Percentiles rank a stretch among this genome's conserved stretches.
These are phyloP conservation scores for Phaseolus coccineus DNA, from an alignment of 331 rosid genomes.

Conservation along the genomic window DNA sequence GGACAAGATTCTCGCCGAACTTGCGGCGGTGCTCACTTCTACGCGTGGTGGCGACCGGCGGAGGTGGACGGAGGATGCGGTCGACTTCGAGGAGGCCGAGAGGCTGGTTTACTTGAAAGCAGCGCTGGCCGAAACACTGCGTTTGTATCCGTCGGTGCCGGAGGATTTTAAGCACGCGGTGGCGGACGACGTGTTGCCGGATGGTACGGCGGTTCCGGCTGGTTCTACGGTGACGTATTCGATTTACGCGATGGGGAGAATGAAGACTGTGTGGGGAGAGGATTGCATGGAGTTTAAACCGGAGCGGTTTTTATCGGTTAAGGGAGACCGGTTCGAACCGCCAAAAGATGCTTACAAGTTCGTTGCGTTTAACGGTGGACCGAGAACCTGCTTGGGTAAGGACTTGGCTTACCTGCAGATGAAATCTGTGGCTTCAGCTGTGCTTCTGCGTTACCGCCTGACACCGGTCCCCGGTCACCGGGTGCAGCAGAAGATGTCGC, in stretches of 20 bases:
- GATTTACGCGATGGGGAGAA: conserved; percentile 84
- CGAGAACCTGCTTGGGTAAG: conserved; percentile 94
- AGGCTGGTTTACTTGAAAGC: conserved; percentile 80
- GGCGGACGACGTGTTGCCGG: conserved; percentile 79
- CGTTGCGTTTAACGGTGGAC: conserved; percentile 94
- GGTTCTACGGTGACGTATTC: conserved; percentile 96
- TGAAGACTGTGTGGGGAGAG: conserved; percentile 94
- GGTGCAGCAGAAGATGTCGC: conserved; percentile 93
- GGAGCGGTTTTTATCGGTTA: conserved; percentile 77
- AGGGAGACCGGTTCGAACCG: conserved; percentile 71
- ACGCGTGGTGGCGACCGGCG: conserved; percentile 66
- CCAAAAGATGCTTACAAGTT: conserved; percentile 78
- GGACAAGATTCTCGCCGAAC: conserved; percentile 61
- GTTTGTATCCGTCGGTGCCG: conserved; percentile 92
- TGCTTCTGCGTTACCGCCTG: conserved; percentile 78
- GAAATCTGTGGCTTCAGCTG: conserved; percentile 93
- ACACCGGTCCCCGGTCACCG: conserved; percentile 76
- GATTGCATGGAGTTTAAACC: conserved; percentile 94
- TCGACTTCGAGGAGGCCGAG: conserved; percentile 83
- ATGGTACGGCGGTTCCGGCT: conserved; percentile 79
- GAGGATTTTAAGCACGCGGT: conserved; percentile 78
- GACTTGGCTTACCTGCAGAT: conserved; percentile 95
- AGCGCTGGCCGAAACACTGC: conserved; percentile 80
- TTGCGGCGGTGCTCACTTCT: conserved; percentile 49
- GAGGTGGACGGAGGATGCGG: conserved; percentile 72